Evolutionary conservation across 805 yeast genomes (phyloP).

Genomic region (Ogataea ramenticola): DNA sequence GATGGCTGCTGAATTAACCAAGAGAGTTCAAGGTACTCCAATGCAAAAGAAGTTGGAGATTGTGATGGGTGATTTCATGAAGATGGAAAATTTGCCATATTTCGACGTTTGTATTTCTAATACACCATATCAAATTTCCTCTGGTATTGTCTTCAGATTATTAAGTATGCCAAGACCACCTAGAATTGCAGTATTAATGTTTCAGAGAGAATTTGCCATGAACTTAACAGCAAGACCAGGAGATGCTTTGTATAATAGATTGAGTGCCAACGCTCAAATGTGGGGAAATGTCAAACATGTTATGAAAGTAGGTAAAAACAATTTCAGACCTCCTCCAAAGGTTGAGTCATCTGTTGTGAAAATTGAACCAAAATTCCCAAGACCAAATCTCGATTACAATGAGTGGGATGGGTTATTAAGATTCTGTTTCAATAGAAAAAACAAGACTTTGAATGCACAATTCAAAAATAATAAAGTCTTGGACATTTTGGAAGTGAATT

Average conservation of each 20-base stretch:
- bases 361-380: constrained; percentile 83
- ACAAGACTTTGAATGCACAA: constrained; percentile 87
- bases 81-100: constrained; percentile 80
- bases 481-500: constrained; percentile 80
- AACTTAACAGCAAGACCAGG: constrained; percentile 94
- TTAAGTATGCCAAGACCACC: constrained; percentile 92
- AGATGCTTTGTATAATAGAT: constrained; percentile 85
- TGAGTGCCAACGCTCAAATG: constrained; percentile 97
- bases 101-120: constrained; percentile 95
- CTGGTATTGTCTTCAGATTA: constrained; percentile 90
- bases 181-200: constrained; percentile 90
- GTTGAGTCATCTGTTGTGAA: constrained; percentile 96
- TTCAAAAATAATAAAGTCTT: constrained; percentile 77
- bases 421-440: constrained; percentile 87
- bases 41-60: constrained; percentile 87
- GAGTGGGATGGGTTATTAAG: constrained; percentile 97
- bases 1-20: constrained; percentile 98
- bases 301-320: constrained; percentile 96
- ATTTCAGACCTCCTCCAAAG: constrained; percentile 97
- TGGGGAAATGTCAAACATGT: constrained; percentile 99
- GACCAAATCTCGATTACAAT: constrained; percentile 88
- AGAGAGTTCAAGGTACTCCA: constrained; percentile 97
- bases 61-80: constrained; percentile 91
- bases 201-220: constrained; percentile 94
- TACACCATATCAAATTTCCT: constrained; percentile 96